Evolutionary conservation across 192 early-diverging fungal genomes (phyloP), one percentile per base, ranked within the genome.

Genomic region (Haplosporangium gracile): DNA sequence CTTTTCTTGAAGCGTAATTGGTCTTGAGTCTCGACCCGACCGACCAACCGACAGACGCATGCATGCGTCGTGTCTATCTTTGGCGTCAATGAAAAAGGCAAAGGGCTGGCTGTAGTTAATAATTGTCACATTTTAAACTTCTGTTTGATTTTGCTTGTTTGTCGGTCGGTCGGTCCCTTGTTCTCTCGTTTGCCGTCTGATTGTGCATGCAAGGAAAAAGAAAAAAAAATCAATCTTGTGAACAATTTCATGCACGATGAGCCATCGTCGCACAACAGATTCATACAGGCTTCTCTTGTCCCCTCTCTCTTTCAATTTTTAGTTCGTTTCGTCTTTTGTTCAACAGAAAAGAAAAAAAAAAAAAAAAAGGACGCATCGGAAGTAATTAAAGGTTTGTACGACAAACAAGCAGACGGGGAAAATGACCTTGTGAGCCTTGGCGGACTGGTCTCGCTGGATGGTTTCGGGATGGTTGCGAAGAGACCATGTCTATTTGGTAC

Each of bases 121-220:
- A 32, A 26, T 32, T 65, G 60, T 65, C 60, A 26, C 60, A 29
- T 65, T 65, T 63, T 57, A 8, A 57, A 5, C n/a, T 57, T 60
- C 5, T 7, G 24, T 71, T 40, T 70, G 36, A 11, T 20, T 16
- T 20, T 40, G 34, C 22, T 39, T 71, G 60, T 65, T 65, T 65
- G 60, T 11, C 60, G 2, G 26, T 26, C 26, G 5, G 29, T 63
- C n/a, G 49, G 49, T 32, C 60, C 26, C 10, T 65, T 65, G n/a
- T 65, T 65, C 55, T 57, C 51, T 55, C 51, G 51, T 20, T 24
- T 60, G 18, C 32, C 39, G 34, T 40, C 60, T 34, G 26, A 13
- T 13, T 15, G 60, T 65, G 60, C 60, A 65, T 65, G 60, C 60
- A 70, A 32, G n/a, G 38, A 70, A 70, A 70, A 70, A 40, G 24